These are phyloP conservation scores for Persicaria maculosa DNA, from an alignment of 148 eudicot species.

Conservation along the genomic window DNA sequence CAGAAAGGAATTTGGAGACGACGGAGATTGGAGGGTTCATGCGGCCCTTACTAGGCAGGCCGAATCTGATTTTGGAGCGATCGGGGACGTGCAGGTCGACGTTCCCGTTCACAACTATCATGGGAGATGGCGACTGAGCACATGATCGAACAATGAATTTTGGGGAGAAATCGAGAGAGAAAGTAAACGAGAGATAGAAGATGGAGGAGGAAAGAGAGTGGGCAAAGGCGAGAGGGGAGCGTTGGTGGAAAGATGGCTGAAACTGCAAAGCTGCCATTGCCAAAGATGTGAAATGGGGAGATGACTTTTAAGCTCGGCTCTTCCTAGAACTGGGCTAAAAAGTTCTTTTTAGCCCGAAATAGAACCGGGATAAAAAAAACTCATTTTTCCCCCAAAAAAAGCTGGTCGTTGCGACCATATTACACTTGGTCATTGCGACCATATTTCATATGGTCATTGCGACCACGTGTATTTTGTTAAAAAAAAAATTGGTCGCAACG, in stretches of 20 bases:
- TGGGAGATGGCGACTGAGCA: constrained; percentile 32
- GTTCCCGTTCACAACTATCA: constrained; percentile 30
- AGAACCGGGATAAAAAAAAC: too few species aligned
- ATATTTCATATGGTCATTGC: too few species aligned
- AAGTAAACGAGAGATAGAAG: neutral
- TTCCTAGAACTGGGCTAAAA: too few species aligned
- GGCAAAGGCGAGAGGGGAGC: neutral
- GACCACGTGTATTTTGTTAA: too few species aligned
- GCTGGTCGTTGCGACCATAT: too few species aligned
- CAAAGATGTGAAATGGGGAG: neutral
- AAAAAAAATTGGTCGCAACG: too few species aligned
- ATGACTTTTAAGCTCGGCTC: too few species aligned
- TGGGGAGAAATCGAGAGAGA: neutral
- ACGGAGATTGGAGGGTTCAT: too few species aligned
- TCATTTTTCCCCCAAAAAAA: too few species aligned
- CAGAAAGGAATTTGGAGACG: too few species aligned
- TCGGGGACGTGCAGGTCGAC: constrained; percentile 26
- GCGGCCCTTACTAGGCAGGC: constrained; percentile 94
- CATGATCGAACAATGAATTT: constrained; percentile 30
- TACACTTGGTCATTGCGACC: too few species aligned
- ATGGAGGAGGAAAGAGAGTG: neutral
- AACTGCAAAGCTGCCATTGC: neutral
- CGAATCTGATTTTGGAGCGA: constrained; percentile 58
- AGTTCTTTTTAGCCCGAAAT: too few species aligned
- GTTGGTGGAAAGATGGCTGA: neutral